phyloP scores from a whole-genome alignment of 768 basidiomycete genomes.

The Lentinula aciculospora region DNA sequence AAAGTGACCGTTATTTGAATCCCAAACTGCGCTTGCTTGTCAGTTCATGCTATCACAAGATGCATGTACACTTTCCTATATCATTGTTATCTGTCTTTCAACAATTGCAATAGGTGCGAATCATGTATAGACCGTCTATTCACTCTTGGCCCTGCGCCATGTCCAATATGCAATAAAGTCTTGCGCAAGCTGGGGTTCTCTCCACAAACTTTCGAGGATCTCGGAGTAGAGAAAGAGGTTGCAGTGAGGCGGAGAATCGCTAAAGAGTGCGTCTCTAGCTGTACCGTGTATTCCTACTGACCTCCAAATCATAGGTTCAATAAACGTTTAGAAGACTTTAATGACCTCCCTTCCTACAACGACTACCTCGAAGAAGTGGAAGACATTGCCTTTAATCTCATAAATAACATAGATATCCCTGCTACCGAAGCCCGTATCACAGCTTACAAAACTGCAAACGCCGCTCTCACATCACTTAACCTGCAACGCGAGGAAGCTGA shows the following conservation, averaged over 20 bases:
- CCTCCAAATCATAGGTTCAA: constrained; percentile 64
- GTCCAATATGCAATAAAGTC: constrained; percentile 86
- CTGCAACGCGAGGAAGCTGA: constrained; percentile 77
- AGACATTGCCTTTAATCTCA: constrained; percentile 95
- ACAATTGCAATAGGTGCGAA: constrained; percentile 71
- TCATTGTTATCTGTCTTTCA: not conserved
- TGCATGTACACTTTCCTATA: constrained; percentile 46
- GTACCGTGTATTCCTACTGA: not conserved
- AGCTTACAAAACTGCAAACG: constrained; percentile 75
- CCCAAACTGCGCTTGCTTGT: constrained; percentile 91
- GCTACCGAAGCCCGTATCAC: constrained; percentile 82
- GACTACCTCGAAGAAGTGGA: constrained; percentile 97
- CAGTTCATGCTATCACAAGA: constrained; percentile 97
- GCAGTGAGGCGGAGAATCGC: constrained; percentile 81
- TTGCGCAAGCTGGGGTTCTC: constrained; percentile 92
- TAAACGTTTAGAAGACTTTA: constrained; percentile 88
- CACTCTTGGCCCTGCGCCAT: constrained; percentile 92
- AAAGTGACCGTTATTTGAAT: constrained; percentile 93
- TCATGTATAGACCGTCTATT: constrained; percentile 96
- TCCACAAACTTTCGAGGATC: constrained; percentile 91
- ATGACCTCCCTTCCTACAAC: constrained; percentile 74
- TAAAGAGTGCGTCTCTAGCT: constrained; percentile 60
- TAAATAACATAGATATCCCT: constrained; percentile 77
- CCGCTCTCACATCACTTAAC: constrained; percentile 79
- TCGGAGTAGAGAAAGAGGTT: constrained; percentile 92